Conservation (phyloP, 2,329 filamentous ascomycete species). For the Microthyrium microscopicum region DNA sequence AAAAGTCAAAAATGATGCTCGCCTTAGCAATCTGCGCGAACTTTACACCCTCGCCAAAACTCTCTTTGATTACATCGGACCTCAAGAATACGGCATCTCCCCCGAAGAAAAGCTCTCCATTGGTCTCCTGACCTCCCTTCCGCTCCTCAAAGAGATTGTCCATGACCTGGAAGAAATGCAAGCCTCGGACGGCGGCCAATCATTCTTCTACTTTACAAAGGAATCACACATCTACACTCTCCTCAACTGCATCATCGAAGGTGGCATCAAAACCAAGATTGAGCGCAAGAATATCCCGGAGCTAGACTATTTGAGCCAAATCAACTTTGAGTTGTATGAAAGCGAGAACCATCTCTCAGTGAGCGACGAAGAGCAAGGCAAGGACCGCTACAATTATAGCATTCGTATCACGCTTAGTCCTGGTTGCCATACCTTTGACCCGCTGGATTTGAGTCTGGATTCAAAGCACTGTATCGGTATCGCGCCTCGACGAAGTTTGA, state of each 20-base stretch:
- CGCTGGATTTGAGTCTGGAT: constrained; percentile 77
- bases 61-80: constrained; percentile 94
- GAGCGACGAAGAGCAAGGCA: constrained; percentile 46
- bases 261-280: constrained; percentile 93
- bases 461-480: constrained; percentile 93
- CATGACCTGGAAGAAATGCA: constrained; percentile 95
- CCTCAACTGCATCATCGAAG: constrained; percentile 93
- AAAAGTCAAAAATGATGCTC: constrained; percentile 66
- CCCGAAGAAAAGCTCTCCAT: constrained; percentile 98
- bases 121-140: constrained; percentile 80
- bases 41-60: constrained; percentile 89
- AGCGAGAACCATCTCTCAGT: constrained; percentile 50
- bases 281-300: constrained; percentile 89
- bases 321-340: constrained; percentile 96
- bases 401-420: constrained; percentile 94
- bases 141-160: constrained; percentile 89
- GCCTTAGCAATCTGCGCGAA: constrained; percentile 78
- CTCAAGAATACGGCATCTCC: constrained; percentile 93
- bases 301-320: constrained; percentile 91
- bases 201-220: constrained; percentile 98
- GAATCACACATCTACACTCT: constrained; percentile 98
- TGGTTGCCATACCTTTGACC: constrained; percentile 91
- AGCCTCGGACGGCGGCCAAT: constrained; percentile 82
- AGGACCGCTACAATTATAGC: constrained; percentile 83
- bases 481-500: constrained; percentile 76